A percentile compares a stretch with the other conserved stretches of the same genome.
Evolutionary conservation across 2,329 filamentous ascomycete species (phyloP).

Genomic region (Calonectria leucothoes): DNA sequence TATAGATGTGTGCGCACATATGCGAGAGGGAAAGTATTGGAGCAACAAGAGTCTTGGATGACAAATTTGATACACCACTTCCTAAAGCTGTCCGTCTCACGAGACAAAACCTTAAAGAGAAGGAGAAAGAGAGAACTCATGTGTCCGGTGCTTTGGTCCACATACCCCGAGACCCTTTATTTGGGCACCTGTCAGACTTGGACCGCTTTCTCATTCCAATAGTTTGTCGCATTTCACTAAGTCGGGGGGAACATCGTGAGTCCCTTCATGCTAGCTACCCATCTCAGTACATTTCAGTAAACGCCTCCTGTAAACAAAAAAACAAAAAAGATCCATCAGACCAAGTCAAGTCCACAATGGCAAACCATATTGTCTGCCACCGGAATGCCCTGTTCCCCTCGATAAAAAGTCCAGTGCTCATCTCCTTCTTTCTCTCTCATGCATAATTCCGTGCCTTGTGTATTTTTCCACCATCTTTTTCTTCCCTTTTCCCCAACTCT

Average conservation of each 20-base stretch:
- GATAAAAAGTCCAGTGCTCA: not conserved
- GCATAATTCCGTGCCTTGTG: not conserved
- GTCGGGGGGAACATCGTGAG: constrained; percentile 25
- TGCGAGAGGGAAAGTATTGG: not conserved
- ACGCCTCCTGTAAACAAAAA: constrained; percentile 23
- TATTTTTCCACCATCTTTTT: constrained; percentile 21
- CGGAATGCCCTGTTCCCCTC: constrained; percentile 23
- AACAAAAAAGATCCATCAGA: not conserved
- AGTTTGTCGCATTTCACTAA: constrained; percentile 40
- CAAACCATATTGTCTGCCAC: constrained; percentile 31
- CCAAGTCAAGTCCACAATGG: constrained; percentile 3
- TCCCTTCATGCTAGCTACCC: constrained; percentile 33
- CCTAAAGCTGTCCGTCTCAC: constrained; percentile 26
- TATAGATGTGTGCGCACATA: not conserved
- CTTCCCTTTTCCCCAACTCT: not conserved
- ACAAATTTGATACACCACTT: constrained; percentile 30
- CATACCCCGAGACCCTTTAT: constrained; percentile 8
- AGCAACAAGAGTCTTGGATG: constrained; percentile 21
- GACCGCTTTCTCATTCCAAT: constrained; percentile 39
- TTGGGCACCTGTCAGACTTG: constrained; percentile 1
- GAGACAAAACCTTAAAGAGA: constrained; percentile 24
- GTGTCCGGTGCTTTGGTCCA: not conserved
- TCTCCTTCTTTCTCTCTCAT: not conserved
- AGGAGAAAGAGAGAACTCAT: not conserved
- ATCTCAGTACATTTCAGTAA: not conserved